Base-by-base conservation (phyloP, 257 asterid species). In the Cynanchum wilfordii region DNA sequence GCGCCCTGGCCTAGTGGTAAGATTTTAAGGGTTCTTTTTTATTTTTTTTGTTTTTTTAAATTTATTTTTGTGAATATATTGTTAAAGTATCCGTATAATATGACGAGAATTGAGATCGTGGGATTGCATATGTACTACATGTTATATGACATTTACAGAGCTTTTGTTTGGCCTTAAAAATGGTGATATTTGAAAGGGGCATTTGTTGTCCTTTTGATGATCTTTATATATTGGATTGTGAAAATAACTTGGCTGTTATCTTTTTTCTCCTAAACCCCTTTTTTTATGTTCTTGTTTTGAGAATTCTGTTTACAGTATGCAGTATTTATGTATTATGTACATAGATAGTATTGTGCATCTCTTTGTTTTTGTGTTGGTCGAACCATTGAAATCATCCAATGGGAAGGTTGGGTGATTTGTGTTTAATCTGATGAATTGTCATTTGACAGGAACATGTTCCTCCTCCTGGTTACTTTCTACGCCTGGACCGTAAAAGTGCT, bases 381-480 rank as follows among this genome's bases (percentile, higher is more conserved):
- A 13, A 29, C 47, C 19, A 17, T 40, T 20, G 71, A 42, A 20
- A 3, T 66, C 20, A 40, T 69, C 58, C 13, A 6, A 50, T 27
- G 24, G 47, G 45, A 25, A 27, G 10, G 40, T 33, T 47, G 11
- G 42, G n/a, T 47, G 36, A 3, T 30, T 7, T 67, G 19, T 13
- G 36, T 44, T 67, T 33, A 19, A 42, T 54, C 38, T 33, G 11
- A 29, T 45, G 27, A 24, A 45, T 72, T 64, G 44, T 44, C 63
- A 73, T 78, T 67, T 10, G 19, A 16, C 78, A 86, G 90, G 91
- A 89, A 71, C 87, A 83, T 85, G 90, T 86, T 66, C 90, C 93
- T 85, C 86, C 96, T 78, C 89, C 88, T 70, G 83, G 86, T 84
- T 85, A 86, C 85, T 84, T 86, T 84, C 83, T 80, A 55, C 83